Evolutionary conservation across 2,329 filamentous ascomycete genomes (phyloP), one percentile per base, ranked within the genome.

Genomic region (Lasiodiplodia gonubiensis): DNA sequence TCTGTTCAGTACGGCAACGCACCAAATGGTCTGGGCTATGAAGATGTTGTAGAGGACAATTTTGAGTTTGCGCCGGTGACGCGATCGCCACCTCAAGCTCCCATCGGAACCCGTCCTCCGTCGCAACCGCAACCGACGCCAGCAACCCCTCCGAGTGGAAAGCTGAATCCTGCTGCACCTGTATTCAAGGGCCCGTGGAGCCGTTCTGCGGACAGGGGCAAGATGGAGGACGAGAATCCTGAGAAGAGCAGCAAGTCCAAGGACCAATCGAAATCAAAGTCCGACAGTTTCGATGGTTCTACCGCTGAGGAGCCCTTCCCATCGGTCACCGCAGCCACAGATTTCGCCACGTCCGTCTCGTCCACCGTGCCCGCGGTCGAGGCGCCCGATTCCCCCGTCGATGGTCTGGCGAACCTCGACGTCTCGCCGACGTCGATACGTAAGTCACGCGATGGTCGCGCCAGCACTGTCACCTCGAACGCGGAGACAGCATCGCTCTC

Each of bases 111-210:
- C 55, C 89, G 90, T 3, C 92, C 91, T 77, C 77, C 86, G 73
- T 82, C 84, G 74, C 81, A 89, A 75, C 78, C 89, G 77, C 80
- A 76, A 42, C 70, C 71, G 12, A 61, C 80, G 71, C 80, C 64
- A 74, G 83, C 49, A 82, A 89, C 79, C 73, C 88, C 55, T 85
- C 77, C 77, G 0, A 78, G 75, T 12, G 66, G 66, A 4, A 72
- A 86, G 72, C 85, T 98, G 33, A 98, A 99, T 73, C 95, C 95
- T 8, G 88, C 92, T 7, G 95, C 94, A 0, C 94, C 94, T 10
- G 92, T 91, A 0, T 98, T 98, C 76, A 57, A 55, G 46, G 49
- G 54, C 7, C 18, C 51, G 6, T 64, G 46, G 57, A 35, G 39
- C 14, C 66, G 57, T 27, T 68, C 70, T 4, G 52, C 63, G 10